phyloP scores from a whole-genome alignment of 345 rosid genomes.

The Camelina sativa region DNA sequence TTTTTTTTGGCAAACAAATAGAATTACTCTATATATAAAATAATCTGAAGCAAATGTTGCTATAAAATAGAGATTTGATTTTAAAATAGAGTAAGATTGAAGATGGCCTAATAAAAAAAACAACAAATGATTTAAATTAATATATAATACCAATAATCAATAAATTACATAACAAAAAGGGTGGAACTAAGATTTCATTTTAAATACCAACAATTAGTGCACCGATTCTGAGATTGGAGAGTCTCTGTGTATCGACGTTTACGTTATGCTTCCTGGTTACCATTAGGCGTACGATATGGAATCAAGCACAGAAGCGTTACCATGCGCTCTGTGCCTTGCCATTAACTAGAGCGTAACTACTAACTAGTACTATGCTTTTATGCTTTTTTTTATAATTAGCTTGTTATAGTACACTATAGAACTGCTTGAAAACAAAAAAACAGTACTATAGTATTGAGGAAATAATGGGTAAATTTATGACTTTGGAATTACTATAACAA shows the following conservation, averaged over 20 bases:
- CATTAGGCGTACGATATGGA: neutral
- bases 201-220: neutral
- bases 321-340: neutral
- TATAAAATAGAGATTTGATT: too few species aligned
- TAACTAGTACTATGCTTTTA: neutral
- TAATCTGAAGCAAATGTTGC: too few species aligned
- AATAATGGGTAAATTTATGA: neutral
- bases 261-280: neutral
- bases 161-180: too few species aligned
- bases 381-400: neutral
- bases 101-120: too few species aligned
- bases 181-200: too few species aligned
- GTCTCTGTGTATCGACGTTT: too few species aligned
- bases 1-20: too few species aligned
- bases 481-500: neutral
- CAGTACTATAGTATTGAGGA: neutral
- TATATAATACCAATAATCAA: neutral
- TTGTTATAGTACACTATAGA: neutral
- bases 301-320: neutral
- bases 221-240: too few species aligned
- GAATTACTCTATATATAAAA: too few species aligned
- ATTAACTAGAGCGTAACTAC: neutral
- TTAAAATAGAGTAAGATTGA: too few species aligned
- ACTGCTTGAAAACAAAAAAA: too few species aligned
- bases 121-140: too few species aligned